Conservation (phyloP, 257 asterid species). For the Cinchona pubescens region DNA sequence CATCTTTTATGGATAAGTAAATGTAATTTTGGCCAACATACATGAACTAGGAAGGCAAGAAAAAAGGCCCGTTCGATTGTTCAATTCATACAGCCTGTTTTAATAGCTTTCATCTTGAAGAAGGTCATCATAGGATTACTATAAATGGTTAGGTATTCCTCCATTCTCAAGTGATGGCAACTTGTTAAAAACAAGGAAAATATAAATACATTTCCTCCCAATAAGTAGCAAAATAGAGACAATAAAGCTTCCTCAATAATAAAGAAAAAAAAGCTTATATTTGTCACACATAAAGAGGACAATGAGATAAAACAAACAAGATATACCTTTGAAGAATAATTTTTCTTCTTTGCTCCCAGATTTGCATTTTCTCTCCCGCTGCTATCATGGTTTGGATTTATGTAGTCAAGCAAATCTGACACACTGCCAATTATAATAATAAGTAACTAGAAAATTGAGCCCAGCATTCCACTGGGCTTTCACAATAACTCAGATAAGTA, state of each 20-base stretch:
- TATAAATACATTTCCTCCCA: not conserved
- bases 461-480: not conserved
- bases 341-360: constrained; percentile 73
- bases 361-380: constrained; percentile 69
- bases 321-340: constrained; percentile 55
- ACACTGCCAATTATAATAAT: constrained; percentile 51
- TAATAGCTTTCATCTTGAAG: no score
- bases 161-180: not conserved
- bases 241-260: not conserved
- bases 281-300: not conserved
- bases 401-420: constrained; percentile 91
- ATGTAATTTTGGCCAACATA: not conserved
- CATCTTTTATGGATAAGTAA: not conserved
- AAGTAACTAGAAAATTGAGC: constrained; percentile 12
- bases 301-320: constrained; percentile 17
- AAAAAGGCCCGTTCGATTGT: not conserved
- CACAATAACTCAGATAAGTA: not conserved
- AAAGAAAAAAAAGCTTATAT: constrained; percentile 2
- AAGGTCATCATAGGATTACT: no score
- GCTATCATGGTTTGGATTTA: constrained; percentile 72
- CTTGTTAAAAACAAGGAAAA: not conserved
- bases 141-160: not conserved
- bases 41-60: not conserved
- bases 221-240: not conserved
- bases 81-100: not conserved